Evolutionary conservation across 1,284 basidiomycete species (phyloP), one percentile per base, ranked within the genome.

Genomic region (Calocybe gambosa): DNA sequence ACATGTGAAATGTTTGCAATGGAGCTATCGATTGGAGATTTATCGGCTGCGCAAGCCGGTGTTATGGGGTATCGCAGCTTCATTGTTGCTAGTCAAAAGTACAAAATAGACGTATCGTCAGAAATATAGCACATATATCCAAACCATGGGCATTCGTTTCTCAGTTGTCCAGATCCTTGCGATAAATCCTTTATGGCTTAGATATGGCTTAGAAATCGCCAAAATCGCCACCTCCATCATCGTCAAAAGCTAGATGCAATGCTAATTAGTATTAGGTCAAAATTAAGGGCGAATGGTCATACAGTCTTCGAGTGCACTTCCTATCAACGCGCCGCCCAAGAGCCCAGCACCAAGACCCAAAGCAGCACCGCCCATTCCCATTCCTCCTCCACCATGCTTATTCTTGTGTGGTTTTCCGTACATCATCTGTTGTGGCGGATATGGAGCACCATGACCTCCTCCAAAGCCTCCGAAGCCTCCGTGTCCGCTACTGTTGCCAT

Each of bases 261-360:
- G 18, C 5, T 19, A 13, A 38, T 23, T 20, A 19, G 15, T 16
- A 16, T 34, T 6, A 8, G 8, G 31, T 15, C 5, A 16, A 34
- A 13, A 34, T 3, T 3, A 39, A 33, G 25, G 36, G 40, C 25
- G 29, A 33, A 21, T 18, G 35, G 6, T 7, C 12, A 6, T 18
- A 35, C 41, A 38, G 29, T 34, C 47, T 18, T 49, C 47, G 1
- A 50, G n/a, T 13, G 13, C 13, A 29, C 28, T 2, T 1, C 38
- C 46, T 18, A 51, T 8, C 36, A 54, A 43, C 34, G 47, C 1
- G 2, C 50, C 52, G 8, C 47, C 47, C 9, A 49, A 36, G 29
- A 54, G 41, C 25, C 55, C 56, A 13, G 46, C 53, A 19, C 55
- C 56, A 12, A 46, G 44, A 41, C 48, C 42, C 20, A 44, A 39